Base-by-base conservation (phyloP, 768 basidiomycete species). In the Suillus subaureus region DNA sequence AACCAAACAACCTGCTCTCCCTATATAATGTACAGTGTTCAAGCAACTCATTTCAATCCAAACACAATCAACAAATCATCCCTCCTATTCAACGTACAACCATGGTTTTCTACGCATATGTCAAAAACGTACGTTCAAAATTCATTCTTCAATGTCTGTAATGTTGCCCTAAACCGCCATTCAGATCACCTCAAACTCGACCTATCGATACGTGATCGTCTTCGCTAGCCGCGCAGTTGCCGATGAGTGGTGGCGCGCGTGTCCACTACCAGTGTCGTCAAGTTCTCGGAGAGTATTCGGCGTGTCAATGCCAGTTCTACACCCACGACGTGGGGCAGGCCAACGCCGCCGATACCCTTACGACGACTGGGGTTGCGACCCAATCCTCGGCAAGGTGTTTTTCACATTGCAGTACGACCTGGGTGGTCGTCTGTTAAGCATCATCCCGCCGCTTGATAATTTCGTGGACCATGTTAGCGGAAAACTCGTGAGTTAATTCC, bases 191-290 rank as follows among this genome's bases (percentile, higher is more conserved):
- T 0, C 9, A 1, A 13, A 11, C 43, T n/a, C 21, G 43, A 21
- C 1, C 43, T 33, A n/a, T 16, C 71, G 72, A 47, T 71, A 68
- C 62, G 11, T 75, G 16, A 67, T 71, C 57, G 67, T 65, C 15
- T 76, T 76, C 39, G 63, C 63, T 11, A 65, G 63, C 15, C 64
- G 70, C 39, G 70, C 63, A 26, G 65, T 70, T 13, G 74, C 74
- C 33, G 74, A 74, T 61, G 67, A 70, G 11, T 75, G 73, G 72
- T 75, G 67, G 71, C 64, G 74, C 12, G 51, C 67, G 61, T 76
- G 21, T 67, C 40, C 7, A 42, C 70, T n/a, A 9, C 3, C 35
- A n/a, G 8, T 4, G 3, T 0, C 43, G 21, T 18, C 9, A 11
- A 1, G 8, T 45, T 21, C 43, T 7, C 21, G 21, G 11, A 45